Evolutionary conservation across 2,329 filamentous ascomycete species (phyloP).

Genomic region (Hawksworthiomyces lignivorus): DNA sequence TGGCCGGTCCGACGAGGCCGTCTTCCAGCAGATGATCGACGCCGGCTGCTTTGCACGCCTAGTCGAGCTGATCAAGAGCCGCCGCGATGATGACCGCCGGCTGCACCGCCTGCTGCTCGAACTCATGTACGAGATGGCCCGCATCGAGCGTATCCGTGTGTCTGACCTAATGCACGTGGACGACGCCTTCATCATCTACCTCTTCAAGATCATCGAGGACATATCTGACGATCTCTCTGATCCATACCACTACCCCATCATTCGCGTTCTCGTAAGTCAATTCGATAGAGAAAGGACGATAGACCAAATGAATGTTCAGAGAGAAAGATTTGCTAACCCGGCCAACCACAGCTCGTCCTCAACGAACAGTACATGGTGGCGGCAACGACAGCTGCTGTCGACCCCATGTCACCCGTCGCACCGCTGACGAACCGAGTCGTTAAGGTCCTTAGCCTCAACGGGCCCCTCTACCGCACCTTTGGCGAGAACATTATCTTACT

Average conservation of each 20-base stretch:
- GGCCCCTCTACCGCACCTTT: slow-evolving; percentile 81
- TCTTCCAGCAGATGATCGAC: slow-evolving; percentile 79
- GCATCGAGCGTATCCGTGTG: slow-evolving; percentile 72
- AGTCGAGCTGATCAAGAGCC: slow-evolving; percentile 68
- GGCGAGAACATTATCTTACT: slow-evolving; percentile 95
- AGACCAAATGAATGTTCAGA: no score
- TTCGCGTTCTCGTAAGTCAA: slow-evolving; percentile 70
- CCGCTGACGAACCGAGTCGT: slow-evolving; percentile 86
- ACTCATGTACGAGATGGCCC: slow-evolving; percentile 91
- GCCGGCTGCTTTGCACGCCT: slow-evolving; percentile 79
- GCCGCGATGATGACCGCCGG: slow-evolving; percentile 56
- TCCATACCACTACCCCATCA: slow-evolving; percentile 92
- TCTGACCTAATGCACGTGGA: slow-evolving; percentile 70
- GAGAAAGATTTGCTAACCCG: background rate
- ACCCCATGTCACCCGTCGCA: slow-evolving; percentile 31
- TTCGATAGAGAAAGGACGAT: background rate
- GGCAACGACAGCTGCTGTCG: slow-evolving; percentile 43
- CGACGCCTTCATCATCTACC: slow-evolving; percentile 74
- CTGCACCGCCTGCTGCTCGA: slow-evolving; percentile 79
- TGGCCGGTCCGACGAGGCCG: slow-evolving; percentile 67
- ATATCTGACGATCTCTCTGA: slow-evolving; percentile 81
- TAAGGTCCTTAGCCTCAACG: slow-evolving; percentile 77
- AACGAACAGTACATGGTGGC: slow-evolving; percentile 98
- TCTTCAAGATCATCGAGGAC: slow-evolving; percentile 83
- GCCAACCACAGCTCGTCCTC: slow-evolving; percentile 65